These are phyloP conservation scores for Sphaerulina vaccinii DNA, from an alignment of 2,329 filamentous ascomycete species.

Conservation along the genomic window DNA sequence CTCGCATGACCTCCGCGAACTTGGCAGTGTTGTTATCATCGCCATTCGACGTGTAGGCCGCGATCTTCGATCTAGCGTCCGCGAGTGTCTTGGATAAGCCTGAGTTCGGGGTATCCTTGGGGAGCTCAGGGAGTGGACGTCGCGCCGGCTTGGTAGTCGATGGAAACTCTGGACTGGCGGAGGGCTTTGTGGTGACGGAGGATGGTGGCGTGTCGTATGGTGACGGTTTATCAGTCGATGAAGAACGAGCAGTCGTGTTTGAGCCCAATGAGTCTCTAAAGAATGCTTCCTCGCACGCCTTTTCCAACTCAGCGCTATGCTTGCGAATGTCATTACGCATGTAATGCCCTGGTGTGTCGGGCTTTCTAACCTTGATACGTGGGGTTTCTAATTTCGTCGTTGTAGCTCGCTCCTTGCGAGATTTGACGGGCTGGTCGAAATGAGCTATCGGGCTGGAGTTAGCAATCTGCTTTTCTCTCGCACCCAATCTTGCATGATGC, in stretches of 20 bases:
- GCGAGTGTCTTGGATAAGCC: conserved; percentile 56
- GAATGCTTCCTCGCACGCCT: conserved; percentile 90
- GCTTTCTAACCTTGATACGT: conserved; percentile 39
- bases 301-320: conserved; percentile 80
- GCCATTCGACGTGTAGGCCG: conserved; percentile 50
- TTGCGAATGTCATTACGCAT: conserved; percentile 78
- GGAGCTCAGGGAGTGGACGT: conserved; percentile 48
- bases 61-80: conserved; percentile 58
- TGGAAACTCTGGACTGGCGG: conserved; percentile 27
- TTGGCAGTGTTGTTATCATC: conserved; percentile 50
- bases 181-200: conserved; percentile 43
- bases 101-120: conserved; percentile 50
- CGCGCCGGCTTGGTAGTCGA: conserved; percentile 30
- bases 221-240: conserved; percentile 36
- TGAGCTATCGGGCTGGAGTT: conserved; percentile 36
- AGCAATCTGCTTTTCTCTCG: conserved; percentile 22
- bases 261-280: conserved; percentile 63
- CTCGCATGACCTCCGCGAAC: conserved; percentile 58
- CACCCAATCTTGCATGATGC: conserved; percentile 23
- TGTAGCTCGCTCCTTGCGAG: conserved; percentile 36
- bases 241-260: conserved; percentile 45
- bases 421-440: conserved; percentile 34
- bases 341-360: conserved; percentile 49
- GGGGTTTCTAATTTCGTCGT: conserved; percentile 30
- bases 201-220: conserved; percentile 37